Evolutionary conservation across 2,329 filamentous ascomycete genomes (phyloP), one percentile per base, ranked within the genome.

Genomic region (Mycosphaerelloides madeirae): DNA sequence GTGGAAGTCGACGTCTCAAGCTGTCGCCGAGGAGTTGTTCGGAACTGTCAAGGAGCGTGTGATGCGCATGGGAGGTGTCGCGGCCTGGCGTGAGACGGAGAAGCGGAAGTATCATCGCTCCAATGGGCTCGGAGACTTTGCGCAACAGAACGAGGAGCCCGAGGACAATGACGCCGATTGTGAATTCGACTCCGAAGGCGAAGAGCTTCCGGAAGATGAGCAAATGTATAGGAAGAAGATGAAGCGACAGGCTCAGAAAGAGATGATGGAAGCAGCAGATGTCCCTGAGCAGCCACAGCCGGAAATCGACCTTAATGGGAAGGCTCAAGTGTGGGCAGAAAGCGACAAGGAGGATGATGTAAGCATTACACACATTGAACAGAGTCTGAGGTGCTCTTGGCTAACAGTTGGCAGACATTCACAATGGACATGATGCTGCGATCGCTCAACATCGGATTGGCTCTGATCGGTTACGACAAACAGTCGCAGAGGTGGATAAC

Each of bases 351-450:
- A 68, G 43, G 62, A 68, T 52, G 65, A 69, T 65, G 67, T 68
- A 49, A 64, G 64, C 64, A 25, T n/a, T n/a, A n/a, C n/a, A n/a
- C n/a, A n/a, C n/a, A n/a, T n/a, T n/a, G n/a, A n/a, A n/a, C n/a
- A n/a, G n/a, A n/a, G n/a, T n/a, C n/a, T n/a, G n/a, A n/a, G n/a
- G n/a, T n/a, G 12, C 31, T 40, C 46, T n/a, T 37, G 29, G 35
- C 46, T 44, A 8, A 50, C 42, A 19, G 3, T 29, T 7, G 32
- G 6, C 53, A 81, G 79, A 75, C 74, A 11, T 84, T 85, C 56
- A 84, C 80, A 11, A 83, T 86, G 75, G 79, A 77, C 37, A 79
- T 79, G 74, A 85, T 85, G 82, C 70, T 86, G 13, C 75, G 74
- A 52, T 79, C 74, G 22, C 66, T 85, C 46, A 81, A 83, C 56